Conservation (phyloP, 2,329 filamentous ascomycete genomes). For the Penicillium expansum region DNA sequence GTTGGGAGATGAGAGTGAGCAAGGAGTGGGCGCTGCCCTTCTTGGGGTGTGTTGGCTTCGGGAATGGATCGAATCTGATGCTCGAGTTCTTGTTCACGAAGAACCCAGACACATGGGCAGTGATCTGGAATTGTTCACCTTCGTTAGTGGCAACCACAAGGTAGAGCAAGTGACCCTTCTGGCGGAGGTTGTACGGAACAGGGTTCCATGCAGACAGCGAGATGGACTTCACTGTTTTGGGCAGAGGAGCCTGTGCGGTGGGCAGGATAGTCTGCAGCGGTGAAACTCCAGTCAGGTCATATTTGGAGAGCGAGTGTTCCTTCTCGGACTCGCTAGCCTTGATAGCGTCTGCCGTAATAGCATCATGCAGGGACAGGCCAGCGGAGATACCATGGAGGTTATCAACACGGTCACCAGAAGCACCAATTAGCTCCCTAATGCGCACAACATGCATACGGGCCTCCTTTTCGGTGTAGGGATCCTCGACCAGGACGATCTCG, state of each 20-base stretch:
- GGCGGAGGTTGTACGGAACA: conserved; percentile 83
- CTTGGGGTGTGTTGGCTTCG: conserved; percentile 70
- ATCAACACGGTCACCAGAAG: conserved; percentile 83
- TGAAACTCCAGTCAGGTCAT: conserved; percentile 70
- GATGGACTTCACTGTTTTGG: conserved; percentile 88
- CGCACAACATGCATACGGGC: conserved; percentile 90
- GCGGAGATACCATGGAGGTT: conserved; percentile 80
- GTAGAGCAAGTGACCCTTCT: conserved; percentile 90
- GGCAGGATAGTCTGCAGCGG: conserved; percentile 71
- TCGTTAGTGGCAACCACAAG: conserved; percentile 86
- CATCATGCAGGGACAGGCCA: conserved; percentile 83
- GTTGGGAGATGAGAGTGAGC: conserved; percentile 69
- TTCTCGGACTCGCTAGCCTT: conserved; percentile 41
- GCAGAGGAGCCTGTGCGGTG: conserved; percentile 62
- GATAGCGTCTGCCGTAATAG: conserved; percentile 55
- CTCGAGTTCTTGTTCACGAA: conserved; percentile 97
- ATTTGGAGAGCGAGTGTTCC: conserved; percentile 63
- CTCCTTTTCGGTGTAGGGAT: conserved; percentile 98
- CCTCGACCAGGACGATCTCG: conserved; percentile 78
- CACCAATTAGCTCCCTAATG: conserved; percentile 88
- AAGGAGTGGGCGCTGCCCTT: conserved; percentile 79
- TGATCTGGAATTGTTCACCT: conserved; percentile 92
- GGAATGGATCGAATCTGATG: conserved; percentile 88
- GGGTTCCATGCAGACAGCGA: conserved; percentile 94
- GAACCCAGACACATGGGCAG: conserved; percentile 89